Evolutionary conservation across 208 protist species (phyloP).

Genomic region (Acanthamoeba triangularis): DNA sequence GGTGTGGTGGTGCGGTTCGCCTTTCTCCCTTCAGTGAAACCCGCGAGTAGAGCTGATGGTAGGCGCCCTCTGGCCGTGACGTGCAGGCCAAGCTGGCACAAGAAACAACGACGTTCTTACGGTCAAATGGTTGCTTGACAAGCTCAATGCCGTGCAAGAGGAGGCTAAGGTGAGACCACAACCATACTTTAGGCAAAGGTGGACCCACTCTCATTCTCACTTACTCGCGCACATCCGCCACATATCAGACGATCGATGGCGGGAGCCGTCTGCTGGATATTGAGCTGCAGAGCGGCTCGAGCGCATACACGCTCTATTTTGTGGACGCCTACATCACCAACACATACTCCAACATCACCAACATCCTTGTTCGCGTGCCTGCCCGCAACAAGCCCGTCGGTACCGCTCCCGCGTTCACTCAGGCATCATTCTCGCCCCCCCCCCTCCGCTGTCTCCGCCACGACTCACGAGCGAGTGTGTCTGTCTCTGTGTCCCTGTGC

Average conservation of each 20-base stretch:
- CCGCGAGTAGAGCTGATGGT: too few relatives aligned
- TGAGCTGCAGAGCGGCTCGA: conserved; percentile 46
- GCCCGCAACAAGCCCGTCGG: background rate
- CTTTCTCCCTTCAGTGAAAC: background rate
- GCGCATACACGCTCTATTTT: conserved; percentile 51
- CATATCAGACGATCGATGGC: background rate
- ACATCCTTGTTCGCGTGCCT: conserved; percentile 63
- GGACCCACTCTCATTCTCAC: background rate
- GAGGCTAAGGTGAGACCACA: background rate
- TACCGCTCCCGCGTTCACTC: background rate
- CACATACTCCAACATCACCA: conserved; percentile 64
- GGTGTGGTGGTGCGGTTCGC: background rate
- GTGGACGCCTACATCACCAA: conserved; percentile 69
- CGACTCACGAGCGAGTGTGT: background rate
- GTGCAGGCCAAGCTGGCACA: conserved; percentile 23
- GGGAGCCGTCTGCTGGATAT: background rate
- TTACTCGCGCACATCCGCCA: background rate
- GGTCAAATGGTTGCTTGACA: conserved; percentile 35
- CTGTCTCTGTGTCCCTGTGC: background rate
- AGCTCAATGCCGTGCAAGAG: conserved; percentile 40
- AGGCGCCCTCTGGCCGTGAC: background rate
- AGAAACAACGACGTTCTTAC: conserved; percentile 73
- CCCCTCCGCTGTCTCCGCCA: background rate
- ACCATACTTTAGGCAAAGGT: too few relatives aligned
- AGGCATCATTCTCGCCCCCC: background rate